phyloP scores from a whole-genome alignment of 2,329 filamentous ascomycete species.

The Cladobotryum protrusum region DNA sequence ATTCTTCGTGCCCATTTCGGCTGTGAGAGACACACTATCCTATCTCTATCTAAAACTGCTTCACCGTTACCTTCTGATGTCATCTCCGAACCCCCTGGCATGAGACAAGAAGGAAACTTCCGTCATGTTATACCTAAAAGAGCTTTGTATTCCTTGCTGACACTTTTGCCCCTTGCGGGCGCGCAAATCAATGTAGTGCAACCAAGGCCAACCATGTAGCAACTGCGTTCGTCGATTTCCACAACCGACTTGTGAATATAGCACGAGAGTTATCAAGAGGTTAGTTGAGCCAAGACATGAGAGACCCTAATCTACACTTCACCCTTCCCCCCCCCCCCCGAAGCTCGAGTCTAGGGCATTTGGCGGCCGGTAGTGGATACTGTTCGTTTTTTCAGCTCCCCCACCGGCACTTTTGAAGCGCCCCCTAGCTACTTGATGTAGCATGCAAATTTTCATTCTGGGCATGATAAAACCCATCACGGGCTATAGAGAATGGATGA shows the following conservation, averaged over 20 bases:
- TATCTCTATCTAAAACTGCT: neutral
- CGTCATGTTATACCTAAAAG: neutral
- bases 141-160: neutral
- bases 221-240: constrained; percentile 49
- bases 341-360: constrained; percentile 3
- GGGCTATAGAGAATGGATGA: neutral
- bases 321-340: neutral
- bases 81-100: constrained; percentile 7
- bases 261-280: constrained; percentile 9
- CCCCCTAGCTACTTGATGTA: constrained; percentile 6
- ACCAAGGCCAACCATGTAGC: constrained; percentile 47
- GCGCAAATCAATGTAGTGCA: constrained; percentile 34
- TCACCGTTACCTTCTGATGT: neutral
- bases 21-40: neutral
- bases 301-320: constrained; percentile 1
- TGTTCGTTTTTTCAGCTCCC: neutral
- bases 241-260: constrained; percentile 44
- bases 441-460: neutral
- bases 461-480: neutral
- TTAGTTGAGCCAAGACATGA: neutral
- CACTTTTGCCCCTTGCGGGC: neutral
- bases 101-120: neutral
- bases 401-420: neutral
- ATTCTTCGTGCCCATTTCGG: neutral
- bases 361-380: constrained; percentile 6